Percentiles rank a stretch among this genome's conserved stretches.
Conservation (phyloP, 352 stramenopile genomes). For the Phytopythium kandeliae region DNA sequence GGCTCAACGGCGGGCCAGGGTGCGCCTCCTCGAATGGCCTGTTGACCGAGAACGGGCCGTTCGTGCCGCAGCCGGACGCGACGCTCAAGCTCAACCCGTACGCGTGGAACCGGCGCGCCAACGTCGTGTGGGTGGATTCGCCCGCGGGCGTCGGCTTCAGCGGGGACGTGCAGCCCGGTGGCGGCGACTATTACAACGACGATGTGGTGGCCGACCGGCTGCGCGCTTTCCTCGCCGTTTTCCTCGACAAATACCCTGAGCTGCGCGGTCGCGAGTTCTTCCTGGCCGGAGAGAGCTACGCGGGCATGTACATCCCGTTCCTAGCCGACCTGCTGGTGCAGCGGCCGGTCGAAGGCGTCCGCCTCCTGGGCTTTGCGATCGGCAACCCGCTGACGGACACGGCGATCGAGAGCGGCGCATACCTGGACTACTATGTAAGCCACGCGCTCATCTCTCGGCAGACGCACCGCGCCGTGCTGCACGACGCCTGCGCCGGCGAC, state of each 20-base stretch:
- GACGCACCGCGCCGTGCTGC: conserved; percentile 40
- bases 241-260: conserved; percentile 38
- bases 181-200: conserved; percentile 60
- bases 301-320: conserved; percentile 80
- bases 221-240: conserved; percentile 12
- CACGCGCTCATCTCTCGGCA: conserved; percentile 68
- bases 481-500: conserved; percentile 47
- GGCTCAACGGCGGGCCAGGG: conserved; percentile 90
- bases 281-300: conserved; percentile 72
- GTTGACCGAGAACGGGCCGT: conserved; percentile 75
- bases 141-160: conserved; percentile 85
- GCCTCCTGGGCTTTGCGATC: conserved; percentile 65
- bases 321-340: conserved; percentile 61
- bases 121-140: conserved; percentile 88
- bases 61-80: conserved; percentile 44
- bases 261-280: conserved; percentile 12
- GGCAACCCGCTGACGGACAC: conserved; percentile 72
- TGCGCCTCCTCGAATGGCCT: conserved; percentile 81
- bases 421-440: conserved; percentile 76
- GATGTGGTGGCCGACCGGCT: conserved; percentile 41
- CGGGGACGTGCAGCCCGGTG: conserved; percentile 28
- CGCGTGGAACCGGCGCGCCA: conserved; percentile 83
- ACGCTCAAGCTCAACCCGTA: conserved; percentile 68
- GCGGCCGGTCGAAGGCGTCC: conserved; percentile 33
- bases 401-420: conserved; percentile 53